Evolutionary conservation across 1,284 basidiomycete genomes (phyloP), one percentile per base, ranked within the genome.

Genomic region (Rhodotorula sp.): DNA sequence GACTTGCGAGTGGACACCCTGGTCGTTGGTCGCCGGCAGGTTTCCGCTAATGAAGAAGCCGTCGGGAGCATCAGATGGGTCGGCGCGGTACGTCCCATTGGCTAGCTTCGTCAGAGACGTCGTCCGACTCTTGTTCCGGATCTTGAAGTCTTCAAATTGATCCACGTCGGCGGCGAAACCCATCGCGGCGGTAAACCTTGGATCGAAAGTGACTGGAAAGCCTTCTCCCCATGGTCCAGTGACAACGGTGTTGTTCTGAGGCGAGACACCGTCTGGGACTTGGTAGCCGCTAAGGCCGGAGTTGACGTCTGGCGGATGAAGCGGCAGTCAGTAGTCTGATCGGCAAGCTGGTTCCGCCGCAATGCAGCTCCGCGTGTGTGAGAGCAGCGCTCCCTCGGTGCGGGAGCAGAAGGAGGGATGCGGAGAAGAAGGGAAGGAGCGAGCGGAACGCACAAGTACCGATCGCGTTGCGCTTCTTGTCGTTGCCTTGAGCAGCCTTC

Each of bases 201-300:
- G 81, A 64, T 80, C 77, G 81, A 81, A 82, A 44, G 78, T 78
- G 44, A 77, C 78, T 15, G 82, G 81, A 79, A 82, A 82, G 53
- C 79, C 79, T 22, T 69, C 62, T 19, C 81, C 80, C 48, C 81
- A 76, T 19, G 76, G 70, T 30, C 77, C 74, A 49, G 53, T 57
- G 61, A 81, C 78, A 39, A 76, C 67, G 20, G 78, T 76, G 62
- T 79, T 74, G 75, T 80, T 79, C 24, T 61, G 57, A 22, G 69
- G 63, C 56, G 62, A 54, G 44, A 51, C 48, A 8, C 55, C 66
- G 2, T 49, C 29, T 5, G 62, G 47, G n/a, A 76, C 75, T 51
- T 66, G 67, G 67, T 75, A 82, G 13, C 73, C 80, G 2, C 78
- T 79, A 0, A 81, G 76, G 62, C 81, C 81, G 15, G 78, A 79